Evolutionary conservation across 1,284 basidiomycete species (phyloP), one percentile per base, ranked within the genome.

Genomic region (Ceratorhiza oryzae-sativae): DNA sequence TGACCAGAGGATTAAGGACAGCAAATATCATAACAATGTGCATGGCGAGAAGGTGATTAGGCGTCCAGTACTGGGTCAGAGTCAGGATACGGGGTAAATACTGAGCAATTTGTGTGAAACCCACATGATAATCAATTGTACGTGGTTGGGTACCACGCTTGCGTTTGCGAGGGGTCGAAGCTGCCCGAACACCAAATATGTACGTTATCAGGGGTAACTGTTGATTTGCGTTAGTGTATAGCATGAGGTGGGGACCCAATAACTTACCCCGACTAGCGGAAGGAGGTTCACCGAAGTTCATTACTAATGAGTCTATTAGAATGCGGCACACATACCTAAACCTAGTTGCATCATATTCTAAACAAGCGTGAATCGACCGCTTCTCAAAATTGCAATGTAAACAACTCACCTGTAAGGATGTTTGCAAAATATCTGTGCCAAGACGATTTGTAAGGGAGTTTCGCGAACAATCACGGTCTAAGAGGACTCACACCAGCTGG

Each of bases 21-120:
- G 80, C 77, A 72, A 82, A 82, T 72, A 82, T 77, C 71, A 80
- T 76, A 18, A 79, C 76, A 73, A 82, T 78, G 34, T 78, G 76
- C 73, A 80, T 76, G 53, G 81, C 78, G 67, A 81, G 76, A 42
- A 80, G 75, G 73, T 68, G 63, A 68, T 68, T 68, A 34, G 63
- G 63, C 13, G 63, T 68, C 63, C 63, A 68, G 32, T 68, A 72
- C 63, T 68, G 25, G 13, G 20, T n/a, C 39, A n/a, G 27, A 45
- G 41, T 42, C 56, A 27, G 18, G 32, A 10, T 1, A 45, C 77
- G 58, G 76, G 76, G 15, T 39, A 9, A 36, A 34, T 15, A 10
- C n/a, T 39, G 6, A 45, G 32, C n/a, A 15, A 42, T 23, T 8
- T 6, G 9, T 20, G 36, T 12, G 6, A 27, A 34, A 51, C 68